A percentile compares a stretch with the other conserved stretches of the same genome.
These are phyloP conservation scores for Paratinospora sagittata DNA, from an alignment of 164 flowering plant genomes.

Conservation along the genomic window DNA sequence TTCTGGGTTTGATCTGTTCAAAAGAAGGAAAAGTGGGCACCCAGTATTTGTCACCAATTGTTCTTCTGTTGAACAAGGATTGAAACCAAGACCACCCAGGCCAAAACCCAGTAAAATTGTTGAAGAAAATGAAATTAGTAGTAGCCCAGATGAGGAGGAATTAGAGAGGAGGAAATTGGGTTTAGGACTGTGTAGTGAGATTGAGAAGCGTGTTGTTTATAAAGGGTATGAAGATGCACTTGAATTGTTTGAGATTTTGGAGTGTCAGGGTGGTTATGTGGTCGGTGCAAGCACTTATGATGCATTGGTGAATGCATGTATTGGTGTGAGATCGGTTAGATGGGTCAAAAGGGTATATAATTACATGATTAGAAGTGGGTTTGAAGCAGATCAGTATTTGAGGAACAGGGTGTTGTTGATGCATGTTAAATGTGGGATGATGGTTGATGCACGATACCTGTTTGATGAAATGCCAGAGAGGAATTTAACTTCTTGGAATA, in stretches of 20 bases:
- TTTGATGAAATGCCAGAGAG: constrained; percentile 58
- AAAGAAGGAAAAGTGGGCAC: constrained; percentile 22
- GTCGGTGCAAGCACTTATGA: constrained; percentile 37
- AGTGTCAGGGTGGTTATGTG: constrained; percentile 21
- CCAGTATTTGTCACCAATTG: constrained; percentile 26
- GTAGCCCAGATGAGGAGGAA: background rate
- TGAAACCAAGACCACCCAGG: constrained; percentile 49
- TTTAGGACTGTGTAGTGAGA: constrained; percentile 18
- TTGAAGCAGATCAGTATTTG: constrained; percentile 42
- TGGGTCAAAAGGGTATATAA: constrained; percentile 39
- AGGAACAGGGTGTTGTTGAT: constrained; percentile 48
- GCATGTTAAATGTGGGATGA: constrained; percentile 61
- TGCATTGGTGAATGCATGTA: constrained; percentile 50
- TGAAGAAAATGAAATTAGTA: background rate
- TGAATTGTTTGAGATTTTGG: constrained; percentile 50
- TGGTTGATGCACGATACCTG: constrained; percentile 43
- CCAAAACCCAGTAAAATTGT: constrained; percentile 22
- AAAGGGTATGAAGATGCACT: constrained; percentile 43
- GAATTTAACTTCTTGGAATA: constrained; percentile 47
- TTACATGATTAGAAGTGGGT: constrained; percentile 34
- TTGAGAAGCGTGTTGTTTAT: constrained; percentile 22
- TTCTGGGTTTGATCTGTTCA: constrained; percentile 18
- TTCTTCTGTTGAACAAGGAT: constrained; percentile 33
- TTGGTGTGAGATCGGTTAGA: constrained; percentile 41
- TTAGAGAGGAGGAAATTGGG: constrained; percentile 12